Evolutionary conservation across 2,329 filamentous ascomycete genomes (phyloP), one percentile per base, ranked within the genome.

Genomic region (Gaeumannomyces tritici): DNA sequence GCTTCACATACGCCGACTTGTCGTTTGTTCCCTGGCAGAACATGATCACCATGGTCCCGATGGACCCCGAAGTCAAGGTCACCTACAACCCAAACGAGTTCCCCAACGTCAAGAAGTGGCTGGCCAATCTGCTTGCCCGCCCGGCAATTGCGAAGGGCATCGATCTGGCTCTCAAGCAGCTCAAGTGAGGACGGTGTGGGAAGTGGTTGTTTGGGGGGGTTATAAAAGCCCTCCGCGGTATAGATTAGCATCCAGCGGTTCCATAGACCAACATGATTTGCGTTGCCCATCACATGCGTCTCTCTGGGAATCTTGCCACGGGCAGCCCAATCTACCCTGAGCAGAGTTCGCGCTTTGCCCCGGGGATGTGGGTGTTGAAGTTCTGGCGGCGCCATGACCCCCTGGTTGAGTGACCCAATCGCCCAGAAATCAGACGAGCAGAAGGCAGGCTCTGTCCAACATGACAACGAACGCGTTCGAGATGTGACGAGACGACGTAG

Each of bases 81-180:
- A n/a, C 35, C 8, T 33, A 42, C 55, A 83, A 91, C 59, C 83
- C 93, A 62, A 77, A 86, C 1, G 86, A 91, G 64, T 95, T 91
- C 75, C 89, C 90, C 4, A 73, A 81, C 60, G 71, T 95, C 64
- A 85, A 90, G 70, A 84, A 85, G 58, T 95, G 91, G 91, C 82
- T 91, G 66, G 83, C 88, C 68, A 79, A 80, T 62, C 82, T 93
- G 77, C 76, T 84, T n/a, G 79, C 83, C 66, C 81, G 90, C 4
- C 84, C 86, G 0, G 89, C 79, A 3, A 83, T 92, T n/a, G 83
- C 91, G 75, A 89, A 86, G 72, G 91, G 47, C 18, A 15, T 61
- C 18, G 27, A 55, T 4, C 21, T 51, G 6, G 42, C 42, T 42
- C 35, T 42, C 13, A 42, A 42, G 15, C 15, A 18, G 2, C 5